A percentile compares a stretch with the other conserved stretches of the same genome.
Conservation (phyloP, 2,329 filamentous ascomycete genomes). For the Aspergillus aculeatus region DNA sequence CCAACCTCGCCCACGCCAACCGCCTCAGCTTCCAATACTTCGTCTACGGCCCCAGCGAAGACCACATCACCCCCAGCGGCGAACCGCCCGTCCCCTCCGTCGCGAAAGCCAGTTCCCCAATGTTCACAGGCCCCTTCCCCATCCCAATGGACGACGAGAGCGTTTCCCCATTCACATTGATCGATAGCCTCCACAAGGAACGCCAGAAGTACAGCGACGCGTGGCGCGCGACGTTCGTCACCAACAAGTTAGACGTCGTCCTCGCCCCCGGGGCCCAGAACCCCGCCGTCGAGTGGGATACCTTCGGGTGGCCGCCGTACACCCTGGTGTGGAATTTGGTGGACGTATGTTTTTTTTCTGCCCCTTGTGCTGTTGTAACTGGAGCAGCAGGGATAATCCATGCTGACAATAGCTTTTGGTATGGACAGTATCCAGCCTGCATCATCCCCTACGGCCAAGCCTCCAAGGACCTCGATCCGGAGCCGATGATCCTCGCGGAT, state of each 20-base stretch:
- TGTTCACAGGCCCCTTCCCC: slow-evolving; percentile 32
- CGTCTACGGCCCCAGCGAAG: slow-evolving; percentile 20
- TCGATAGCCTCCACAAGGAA: slow-evolving; percentile 45
- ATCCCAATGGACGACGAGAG: slow-evolving; percentile 22
- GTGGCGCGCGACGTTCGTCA: slow-evolving; percentile 46
- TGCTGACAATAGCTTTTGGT: not conserved
- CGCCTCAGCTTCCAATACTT: slow-evolving; percentile 46
- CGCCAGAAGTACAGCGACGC: slow-evolving; percentile 33
- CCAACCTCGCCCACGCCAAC: slow-evolving; percentile 30
- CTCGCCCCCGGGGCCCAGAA: slow-evolving; percentile 51
- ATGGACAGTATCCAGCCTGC: slow-evolving; percentile 50
- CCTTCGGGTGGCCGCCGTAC: slow-evolving; percentile 39
- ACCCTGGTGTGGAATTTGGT: slow-evolving; percentile 54
- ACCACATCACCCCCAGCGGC: slow-evolving; percentile 38
- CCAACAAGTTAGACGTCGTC: slow-evolving; percentile 51
- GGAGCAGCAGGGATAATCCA: too few relatives aligned
- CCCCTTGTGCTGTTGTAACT: too few relatives aligned
- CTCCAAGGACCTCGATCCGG: slow-evolving; percentile 42
- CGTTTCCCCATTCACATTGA: slow-evolving; percentile 34
- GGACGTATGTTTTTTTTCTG: slow-evolving; percentile 44
- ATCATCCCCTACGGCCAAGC: slow-evolving; percentile 49
- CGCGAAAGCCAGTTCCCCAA: slow-evolving; percentile 20
- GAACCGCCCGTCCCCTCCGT: slow-evolving; percentile 49
- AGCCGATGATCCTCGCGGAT: slow-evolving; percentile 31
- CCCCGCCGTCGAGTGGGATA: slow-evolving; percentile 55